Evolutionary conservation across 1,284 basidiomycete species (phyloP).

Genomic region (Ceratobasidium sp.): DNA sequence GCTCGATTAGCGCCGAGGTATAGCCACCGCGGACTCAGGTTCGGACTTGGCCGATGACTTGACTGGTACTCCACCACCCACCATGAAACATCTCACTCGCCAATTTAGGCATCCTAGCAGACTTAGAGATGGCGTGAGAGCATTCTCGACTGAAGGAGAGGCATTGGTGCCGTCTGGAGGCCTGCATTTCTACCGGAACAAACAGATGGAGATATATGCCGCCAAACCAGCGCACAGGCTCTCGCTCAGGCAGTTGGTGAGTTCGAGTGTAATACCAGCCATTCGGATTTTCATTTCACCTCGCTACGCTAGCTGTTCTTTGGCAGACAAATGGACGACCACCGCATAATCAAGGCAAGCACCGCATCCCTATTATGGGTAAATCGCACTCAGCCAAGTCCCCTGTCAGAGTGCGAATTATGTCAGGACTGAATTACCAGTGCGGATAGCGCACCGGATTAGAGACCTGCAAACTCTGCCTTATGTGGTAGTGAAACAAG

Average conservation of each 20-base stretch:
- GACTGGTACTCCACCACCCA: conserved; percentile 14
- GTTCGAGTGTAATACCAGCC: conserved; percentile 52
- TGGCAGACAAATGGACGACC: conserved; percentile 80
- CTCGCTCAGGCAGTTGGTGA: conserved; percentile 85
- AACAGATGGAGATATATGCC: conserved; percentile 85
- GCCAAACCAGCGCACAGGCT: conserved; percentile 78
- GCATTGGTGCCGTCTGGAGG: conserved; percentile 39
- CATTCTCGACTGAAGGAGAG: conserved; percentile 35
- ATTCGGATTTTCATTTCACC: conserved; percentile 31
- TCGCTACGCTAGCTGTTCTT: conserved; percentile 69
- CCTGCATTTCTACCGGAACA: conserved; percentile 87
- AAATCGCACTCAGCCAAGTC: conserved; percentile 26
- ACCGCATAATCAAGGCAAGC: conserved; percentile 77
- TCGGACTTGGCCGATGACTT: conserved; percentile 42
- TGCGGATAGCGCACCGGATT: conserved; percentile 89
- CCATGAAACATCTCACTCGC: conserved; percentile 19
- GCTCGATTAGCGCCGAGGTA: conserved; percentile 26
- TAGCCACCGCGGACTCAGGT: conserved; percentile 25
- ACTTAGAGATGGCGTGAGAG: not conserved
- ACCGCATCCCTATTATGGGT: not conserved
- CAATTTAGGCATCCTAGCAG: not conserved
- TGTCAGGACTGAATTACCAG: conserved; percentile 88
- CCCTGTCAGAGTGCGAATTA: conserved; percentile 83
- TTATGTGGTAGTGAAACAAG: conserved; percentile 90
- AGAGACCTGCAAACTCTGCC: conserved; percentile 89